Conservation (phyloP, 495 filamentous ascomycete species). For the Penicillium parvum region DNA sequence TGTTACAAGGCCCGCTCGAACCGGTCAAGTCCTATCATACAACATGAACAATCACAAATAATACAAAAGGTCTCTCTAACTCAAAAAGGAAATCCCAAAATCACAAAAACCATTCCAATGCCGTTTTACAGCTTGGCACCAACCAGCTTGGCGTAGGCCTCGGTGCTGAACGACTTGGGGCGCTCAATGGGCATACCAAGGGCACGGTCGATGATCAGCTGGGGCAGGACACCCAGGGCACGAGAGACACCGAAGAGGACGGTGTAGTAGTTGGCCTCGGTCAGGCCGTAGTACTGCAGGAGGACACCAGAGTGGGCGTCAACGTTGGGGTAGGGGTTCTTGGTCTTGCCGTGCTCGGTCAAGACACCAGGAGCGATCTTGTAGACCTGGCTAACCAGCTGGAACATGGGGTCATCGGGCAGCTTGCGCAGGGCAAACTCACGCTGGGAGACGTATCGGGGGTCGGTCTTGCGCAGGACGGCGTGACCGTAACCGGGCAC, state of each 20-base stretch:
- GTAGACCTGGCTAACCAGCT: slow-evolving; percentile 98
- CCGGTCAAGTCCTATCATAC: slow-evolving; percentile 46
- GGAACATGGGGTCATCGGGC: slow-evolving; percentile 97
- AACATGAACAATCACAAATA: slow-evolving; percentile 36
- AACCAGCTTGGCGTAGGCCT: slow-evolving; percentile 92
- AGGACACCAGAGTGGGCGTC: slow-evolving; percentile 94
- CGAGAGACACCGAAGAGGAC: slow-evolving; percentile 98
- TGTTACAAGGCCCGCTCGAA: slow-evolving; percentile 48
- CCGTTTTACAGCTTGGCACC: slow-evolving; percentile 78
- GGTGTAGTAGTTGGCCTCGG: slow-evolving; percentile 98
- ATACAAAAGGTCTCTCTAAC: slow-evolving; percentile 22
- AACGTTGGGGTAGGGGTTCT: slow-evolving; percentile 79
- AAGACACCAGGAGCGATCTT: slow-evolving; percentile 97
- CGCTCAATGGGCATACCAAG: slow-evolving; percentile 66
- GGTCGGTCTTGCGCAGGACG: slow-evolving; percentile 98
- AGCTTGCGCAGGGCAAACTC: slow-evolving; percentile 90
- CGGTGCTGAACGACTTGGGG: slow-evolving; percentile 96
- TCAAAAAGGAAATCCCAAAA: slow-evolving; percentile 7
- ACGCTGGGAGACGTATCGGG: slow-evolving; percentile 95
- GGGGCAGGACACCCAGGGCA: slow-evolving; percentile 94
- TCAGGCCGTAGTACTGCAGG: slow-evolving; percentile 98
- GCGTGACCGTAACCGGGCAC: slow-evolving; percentile 98
- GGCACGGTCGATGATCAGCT: slow-evolving; percentile 99
- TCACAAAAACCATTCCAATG: not conserved
- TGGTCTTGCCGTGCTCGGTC: slow-evolving; percentile 99